These are phyloP conservation scores for Suhomyces canberraensis DNA, from an alignment of 805 yeast species.

Conservation along the genomic window DNA sequence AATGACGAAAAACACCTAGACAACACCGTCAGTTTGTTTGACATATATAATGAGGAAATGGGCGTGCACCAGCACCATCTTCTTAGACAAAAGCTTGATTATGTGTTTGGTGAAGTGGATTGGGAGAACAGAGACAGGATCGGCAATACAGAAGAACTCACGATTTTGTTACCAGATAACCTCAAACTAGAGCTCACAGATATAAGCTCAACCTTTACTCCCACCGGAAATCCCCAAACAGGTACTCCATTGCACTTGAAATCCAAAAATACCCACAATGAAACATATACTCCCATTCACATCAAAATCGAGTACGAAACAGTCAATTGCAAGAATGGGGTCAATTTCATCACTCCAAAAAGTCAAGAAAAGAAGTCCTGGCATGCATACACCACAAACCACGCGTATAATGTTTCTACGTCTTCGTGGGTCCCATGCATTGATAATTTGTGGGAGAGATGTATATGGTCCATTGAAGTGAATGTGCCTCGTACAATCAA, in stretches of 20 bases:
- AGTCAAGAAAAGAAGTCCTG: constrained; percentile 52
- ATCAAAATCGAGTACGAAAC: constrained; percentile 66
- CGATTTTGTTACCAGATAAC: constrained; percentile 61
- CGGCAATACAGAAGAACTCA: constrained; percentile 60
- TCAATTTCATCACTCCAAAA: constrained; percentile 66
- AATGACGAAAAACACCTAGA: constrained; percentile 30
- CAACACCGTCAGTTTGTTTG: constrained; percentile 35
- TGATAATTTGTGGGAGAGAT: constrained; percentile 81
- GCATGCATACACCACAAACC: constrained; percentile 85
- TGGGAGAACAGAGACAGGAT: constrained; percentile 26
- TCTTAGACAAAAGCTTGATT: constrained; percentile 50
- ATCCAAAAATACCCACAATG: constrained; percentile 31
- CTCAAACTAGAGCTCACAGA: constrained; percentile 61
- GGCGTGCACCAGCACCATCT: constrained; percentile 57
- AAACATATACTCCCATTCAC: constrained; percentile 65
- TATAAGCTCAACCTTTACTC: constrained; percentile 29
- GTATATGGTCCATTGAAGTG: constrained; percentile 90
- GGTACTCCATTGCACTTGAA: constrained; percentile 36
- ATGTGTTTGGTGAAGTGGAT: constrained; percentile 49
- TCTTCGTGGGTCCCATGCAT: constrained; percentile 98
- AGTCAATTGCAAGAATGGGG: constrained; percentile 66
- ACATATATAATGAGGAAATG: constrained; percentile 39
- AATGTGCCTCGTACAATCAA: constrained; percentile 76
- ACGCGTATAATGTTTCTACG: constrained; percentile 74
- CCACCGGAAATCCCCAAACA: constrained; percentile 26